Evolutionary conservation across 2,329 filamentous ascomycete species (phyloP), one percentile per base, ranked within the genome.

Genomic region (Fusarium mangiferae): DNA sequence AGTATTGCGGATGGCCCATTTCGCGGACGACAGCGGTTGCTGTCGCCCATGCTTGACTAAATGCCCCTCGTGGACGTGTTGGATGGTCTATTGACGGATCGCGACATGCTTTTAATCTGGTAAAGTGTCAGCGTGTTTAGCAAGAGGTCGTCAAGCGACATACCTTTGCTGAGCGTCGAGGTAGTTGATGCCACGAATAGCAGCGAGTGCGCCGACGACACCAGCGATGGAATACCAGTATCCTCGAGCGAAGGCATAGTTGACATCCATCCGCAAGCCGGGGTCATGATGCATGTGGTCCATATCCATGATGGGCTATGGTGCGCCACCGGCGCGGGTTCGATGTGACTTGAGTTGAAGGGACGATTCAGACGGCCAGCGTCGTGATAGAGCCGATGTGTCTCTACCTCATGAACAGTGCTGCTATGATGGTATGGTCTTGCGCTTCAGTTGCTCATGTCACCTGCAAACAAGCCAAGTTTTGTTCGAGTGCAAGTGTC

Each of bases 191-290:
- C 76, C 79, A 7, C 87, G 87, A 33, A 86, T 76, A 2, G 78
- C 62, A 7, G 83, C 75, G 10, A 88, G 76, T 1, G 85, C 72
- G 4, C 82, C 86, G 9, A 89, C 77, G 30, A 87, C 84, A 22
- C 82, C 86, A 13, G 84, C 88, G 42, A 90, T 81, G 39, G 89
- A 85, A 77, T 90, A 91, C 90, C 90, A 91, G 76, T 87, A 91
- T 5, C 84, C 85, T 24, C 83, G 83, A 22, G 89, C 89, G 57
- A 90, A 84, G 45, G 82, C 83, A 77, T 84, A 84, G 76, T 90
- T 90, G 42, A 81, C 81, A 4, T 80, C 82, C 57, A 83, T 80
- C 24, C 83, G 81, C 73, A 83, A 78, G 59, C 81, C 77, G 46
- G 80, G 75, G 58, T 77, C 76, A 33, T 81, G 74, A 30, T 74